A percentile compares a stretch with the other conserved stretches of the same genome.
These are phyloP conservation scores for Nakazawaea laoshanensis DNA, from an alignment of 805 yeast genomes.

Conservation along the genomic window DNA sequence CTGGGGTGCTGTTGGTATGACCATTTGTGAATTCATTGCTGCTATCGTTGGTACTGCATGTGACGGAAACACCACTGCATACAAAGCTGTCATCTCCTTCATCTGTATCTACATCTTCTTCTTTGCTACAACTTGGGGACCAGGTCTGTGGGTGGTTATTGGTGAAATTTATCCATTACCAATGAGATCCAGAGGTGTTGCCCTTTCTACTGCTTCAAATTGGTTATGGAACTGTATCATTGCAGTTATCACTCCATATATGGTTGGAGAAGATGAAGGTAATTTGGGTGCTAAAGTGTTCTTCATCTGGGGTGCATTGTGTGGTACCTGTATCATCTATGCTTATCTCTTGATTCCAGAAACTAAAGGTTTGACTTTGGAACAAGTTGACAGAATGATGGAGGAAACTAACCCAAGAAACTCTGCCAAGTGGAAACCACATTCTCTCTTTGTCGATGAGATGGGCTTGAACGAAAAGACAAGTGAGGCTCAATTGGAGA, in stretches of 20 bases:
- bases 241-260: slow-evolving; percentile 70
- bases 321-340: slow-evolving; percentile 43
- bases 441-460: slow-evolving; percentile 21
- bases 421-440: slow-evolving; percentile 27
- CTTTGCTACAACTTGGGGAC: slow-evolving; percentile 84
- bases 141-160: slow-evolving; percentile 61
- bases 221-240: slow-evolving; percentile 74
- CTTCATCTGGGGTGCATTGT: slow-evolving; percentile 60
- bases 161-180: slow-evolving; percentile 64
- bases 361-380: slow-evolving; percentile 75
- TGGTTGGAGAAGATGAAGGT: slow-evolving; percentile 56
- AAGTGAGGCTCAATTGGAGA: slow-evolving; percentile 13
- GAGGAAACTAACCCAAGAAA: slow-evolving; percentile 26
- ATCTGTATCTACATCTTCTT: slow-evolving; percentile 59
- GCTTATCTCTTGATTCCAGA: slow-evolving; percentile 69
- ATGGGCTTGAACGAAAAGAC: slow-evolving; percentile 19
- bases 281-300: slow-evolving; percentile 58
- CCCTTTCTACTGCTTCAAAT: slow-evolving; percentile 66
- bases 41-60: slow-evolving; percentile 30
- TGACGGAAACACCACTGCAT: slow-evolving; percentile 19
- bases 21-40: slow-evolving; percentile 49
- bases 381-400: slow-evolving; percentile 57
- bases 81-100: slow-evolving; percentile 28
- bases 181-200: slow-evolving; percentile 66
- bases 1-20: slow-evolving; percentile 42